Conservation (phyloP, 805 yeast species). For the Ogataea corticis region DNA sequence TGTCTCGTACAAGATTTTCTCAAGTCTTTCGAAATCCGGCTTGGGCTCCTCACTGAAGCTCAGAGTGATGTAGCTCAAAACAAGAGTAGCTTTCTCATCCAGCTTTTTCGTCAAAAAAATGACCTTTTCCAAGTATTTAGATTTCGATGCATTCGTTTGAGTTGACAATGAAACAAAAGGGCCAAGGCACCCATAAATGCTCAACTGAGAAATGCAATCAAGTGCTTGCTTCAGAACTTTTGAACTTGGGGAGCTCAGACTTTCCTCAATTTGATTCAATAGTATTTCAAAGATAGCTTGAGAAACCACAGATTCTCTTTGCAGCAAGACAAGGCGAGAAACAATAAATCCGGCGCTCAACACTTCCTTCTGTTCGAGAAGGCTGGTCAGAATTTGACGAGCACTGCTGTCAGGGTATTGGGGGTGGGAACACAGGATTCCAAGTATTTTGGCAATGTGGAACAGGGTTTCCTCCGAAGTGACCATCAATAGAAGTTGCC, state of each 20-base stretch:
- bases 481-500: conserved; percentile 16
- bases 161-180: conserved; percentile 29
- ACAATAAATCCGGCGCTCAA: conserved; percentile 45
- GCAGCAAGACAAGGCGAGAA: conserved; percentile 45
- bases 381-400: conserved; percentile 1
- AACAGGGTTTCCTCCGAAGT: conserved; percentile 27
- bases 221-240: conserved; percentile 32
- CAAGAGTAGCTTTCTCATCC: conserved; percentile 58
- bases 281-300: conserved; percentile 8
- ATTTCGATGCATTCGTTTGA: conserved; percentile 24
- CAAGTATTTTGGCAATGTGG: conserved; percentile 27
- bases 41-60: conserved; percentile 25
- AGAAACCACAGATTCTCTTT: conserved; percentile 25
- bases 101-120: conserved; percentile 48
- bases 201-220: conserved; percentile 44
- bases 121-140: conserved; percentile 31
- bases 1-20: conserved; percentile 52
- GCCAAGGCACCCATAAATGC: conserved; percentile 48
- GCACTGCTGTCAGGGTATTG: conserved; percentile 17
- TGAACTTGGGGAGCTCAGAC: conserved; percentile 21
- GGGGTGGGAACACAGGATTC: conserved; percentile 41
- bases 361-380: conserved; percentile 16
- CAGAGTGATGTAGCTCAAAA: conserved; percentile 58
- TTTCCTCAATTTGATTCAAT: conserved; percentile 25
- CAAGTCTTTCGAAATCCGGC: conserved; percentile 30